Conservation (phyloP, 2,329 filamentous ascomycete genomes). For the Colletotrichum sp. region DNA sequence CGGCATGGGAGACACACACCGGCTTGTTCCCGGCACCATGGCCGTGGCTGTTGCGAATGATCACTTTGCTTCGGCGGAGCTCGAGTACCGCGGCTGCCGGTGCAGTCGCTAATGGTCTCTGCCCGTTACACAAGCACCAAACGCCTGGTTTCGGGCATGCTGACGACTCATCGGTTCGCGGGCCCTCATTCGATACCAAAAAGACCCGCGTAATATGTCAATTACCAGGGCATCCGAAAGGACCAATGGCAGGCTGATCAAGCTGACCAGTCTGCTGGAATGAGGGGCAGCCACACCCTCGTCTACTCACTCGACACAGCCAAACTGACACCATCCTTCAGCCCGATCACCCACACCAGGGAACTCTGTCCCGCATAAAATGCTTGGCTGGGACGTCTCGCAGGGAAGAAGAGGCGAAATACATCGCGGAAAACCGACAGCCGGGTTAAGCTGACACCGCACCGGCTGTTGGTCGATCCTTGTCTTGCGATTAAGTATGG, state of each 20-base stretch:
- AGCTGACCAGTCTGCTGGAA: slow-evolving; percentile 6
- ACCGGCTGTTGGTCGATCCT: slow-evolving; percentile 2
- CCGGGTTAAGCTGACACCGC: not conserved
- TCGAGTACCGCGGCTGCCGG: not conserved
- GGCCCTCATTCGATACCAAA: not conserved
- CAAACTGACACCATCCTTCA: not conserved
- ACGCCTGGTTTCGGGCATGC: not conserved
- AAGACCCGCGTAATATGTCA: not conserved
- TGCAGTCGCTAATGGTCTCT: not conserved
- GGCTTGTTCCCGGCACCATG: not conserved
- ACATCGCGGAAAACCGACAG: not conserved
- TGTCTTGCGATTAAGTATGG: not conserved
- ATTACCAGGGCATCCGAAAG: not conserved
- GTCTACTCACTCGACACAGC: not conserved
- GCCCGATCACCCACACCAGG: not conserved
- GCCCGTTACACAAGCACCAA: not conserved
- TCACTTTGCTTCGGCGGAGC: not conserved
- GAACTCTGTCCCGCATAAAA: not conserved
- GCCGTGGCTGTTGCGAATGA: not conserved
- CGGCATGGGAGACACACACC: not conserved
- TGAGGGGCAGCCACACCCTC: not conserved
- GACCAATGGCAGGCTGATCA: not conserved
- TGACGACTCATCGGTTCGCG: not conserved
- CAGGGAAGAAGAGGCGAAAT: not conserved
- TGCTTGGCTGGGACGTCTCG: not conserved